Percentiles rank a stretch among this genome's conserved stretches.
phyloP scores from a whole-genome alignment of 164 flowering plant genomes.

The Stephania cephalantha region DNA sequence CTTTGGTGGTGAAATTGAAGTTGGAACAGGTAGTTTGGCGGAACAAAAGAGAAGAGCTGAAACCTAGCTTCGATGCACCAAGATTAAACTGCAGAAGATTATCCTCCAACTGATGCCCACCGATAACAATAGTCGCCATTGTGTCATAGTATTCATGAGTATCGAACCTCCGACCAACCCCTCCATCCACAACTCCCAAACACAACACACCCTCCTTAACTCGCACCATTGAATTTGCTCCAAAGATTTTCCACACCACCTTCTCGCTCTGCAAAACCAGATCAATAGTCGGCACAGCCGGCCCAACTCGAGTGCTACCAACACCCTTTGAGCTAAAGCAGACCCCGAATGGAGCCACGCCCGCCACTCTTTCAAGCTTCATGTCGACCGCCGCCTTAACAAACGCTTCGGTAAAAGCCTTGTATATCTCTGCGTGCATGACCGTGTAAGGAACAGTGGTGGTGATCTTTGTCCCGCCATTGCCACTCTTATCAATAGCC shows the following conservation, averaged over 20 bases:
- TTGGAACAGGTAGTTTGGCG: slow-evolving; percentile 37
- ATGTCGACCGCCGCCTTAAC: slow-evolving; percentile 10
- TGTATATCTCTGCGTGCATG: slow-evolving; percentile 32
- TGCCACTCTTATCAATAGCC: slow-evolving; percentile 9
- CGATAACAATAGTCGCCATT: slow-evolving; percentile 29
- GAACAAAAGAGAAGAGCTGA: slow-evolving; percentile 15
- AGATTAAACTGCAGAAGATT: slow-evolving; percentile 14
- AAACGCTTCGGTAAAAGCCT: slow-evolving; percentile 27
- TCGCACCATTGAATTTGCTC: slow-evolving; percentile 38
- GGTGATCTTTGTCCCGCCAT: slow-evolving; percentile 28
- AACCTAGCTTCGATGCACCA: slow-evolving; percentile 10
- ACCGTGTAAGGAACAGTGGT: slow-evolving; percentile 20
- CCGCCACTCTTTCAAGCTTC: slow-evolving; percentile 25
- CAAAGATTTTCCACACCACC: slow-evolving; percentile 32
- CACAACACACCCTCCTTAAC: slow-evolving; percentile 30
- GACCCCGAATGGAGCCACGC: slow-evolving; percentile 30
- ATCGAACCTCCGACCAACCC: slow-evolving; percentile 10
- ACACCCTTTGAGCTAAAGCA: slow-evolving; percentile 29
- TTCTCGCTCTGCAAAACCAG: slow-evolving; percentile 28
- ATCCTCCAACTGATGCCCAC: slow-evolving; percentile 16
- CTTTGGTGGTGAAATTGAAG: slow-evolving; percentile 37
- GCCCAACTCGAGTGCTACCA: slow-evolving; percentile 27
- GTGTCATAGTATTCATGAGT: not conserved
- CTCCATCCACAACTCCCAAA: slow-evolving; percentile 40
- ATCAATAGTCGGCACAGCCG: slow-evolving; percentile 35